Evolutionary conservation across 169 alveolate genomes (phyloP), one percentile per base, ranked within the genome.

Genomic region (Cyclospora cayetanensis): DNA sequence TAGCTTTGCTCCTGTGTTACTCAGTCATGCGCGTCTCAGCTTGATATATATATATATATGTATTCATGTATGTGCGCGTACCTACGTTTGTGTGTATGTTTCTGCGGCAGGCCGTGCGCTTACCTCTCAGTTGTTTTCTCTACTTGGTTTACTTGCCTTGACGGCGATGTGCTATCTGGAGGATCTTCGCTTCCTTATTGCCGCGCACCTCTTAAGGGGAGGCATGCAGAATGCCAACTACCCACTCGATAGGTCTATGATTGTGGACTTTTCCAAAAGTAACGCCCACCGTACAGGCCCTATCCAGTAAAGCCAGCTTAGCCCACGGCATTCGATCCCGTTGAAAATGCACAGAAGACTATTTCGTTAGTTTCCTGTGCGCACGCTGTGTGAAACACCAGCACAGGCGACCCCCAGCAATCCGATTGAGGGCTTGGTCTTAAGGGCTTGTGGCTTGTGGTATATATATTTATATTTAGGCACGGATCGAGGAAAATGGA

Each of bases 231-330:
- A 93, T 55, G 93, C 93, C 43, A 37, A 20, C 82, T 9, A 22
- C 77, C 95, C 93, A 55, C 65, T 55, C 65, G 91, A 89, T 65
- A 80, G 84, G 39, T 90, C 94, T 18, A 93, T 93, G 42, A 37
- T 93, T 60, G 91, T 93, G 95, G 95, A 93, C 93, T 93, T 74
- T 92, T 89, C 94, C 5, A 88, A 87, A 4, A 66, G 92, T 31
- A 80, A 84, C 60, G n/a, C n/a, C n/a, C n/a, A 46, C 60, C 60
- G 15, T 15, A 46, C 7, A 46, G 15, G 15, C 60, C 60, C 60
- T 46, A 46, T 11, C 7, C 60, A 7, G n/a, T 46, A 46, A 46
- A 46, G n/a, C 60, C 60, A n/a, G n/a, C n/a, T n/a, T n/a, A n/a
- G n/a, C n/a, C n/a, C n/a, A n/a, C n/a, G n/a, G n/a, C n/a, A n/a